phyloP scores from a whole-genome alignment of 208 protist genomes.

The Kentomonas sorsogonicus region DNA sequence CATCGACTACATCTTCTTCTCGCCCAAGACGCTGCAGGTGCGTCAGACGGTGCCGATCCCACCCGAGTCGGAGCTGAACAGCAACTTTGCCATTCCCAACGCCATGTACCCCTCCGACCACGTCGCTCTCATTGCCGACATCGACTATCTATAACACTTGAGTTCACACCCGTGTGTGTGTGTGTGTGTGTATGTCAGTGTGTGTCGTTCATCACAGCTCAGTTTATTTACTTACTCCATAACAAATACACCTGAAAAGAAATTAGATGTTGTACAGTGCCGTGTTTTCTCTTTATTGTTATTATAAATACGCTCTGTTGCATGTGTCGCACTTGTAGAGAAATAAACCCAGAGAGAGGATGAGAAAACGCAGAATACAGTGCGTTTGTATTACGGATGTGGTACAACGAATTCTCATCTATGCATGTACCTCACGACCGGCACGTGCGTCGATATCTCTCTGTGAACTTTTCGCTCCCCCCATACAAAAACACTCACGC shows the following conservation, averaged over 20 bases:
- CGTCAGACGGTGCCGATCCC: constrained; percentile 72
- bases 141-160: constrained; percentile 17
- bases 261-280: background rate
- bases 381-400: too few species aligned
- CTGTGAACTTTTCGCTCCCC: too few species aligned
- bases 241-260: background rate
- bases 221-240: too few species aligned
- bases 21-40: constrained; percentile 45
- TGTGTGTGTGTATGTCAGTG: too few species aligned
- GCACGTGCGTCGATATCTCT: too few species aligned
- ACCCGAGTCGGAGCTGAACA: constrained; percentile 52
- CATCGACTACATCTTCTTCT: constrained; percentile 89
- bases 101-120: constrained; percentile 87
- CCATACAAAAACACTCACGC: too few species aligned
- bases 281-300: background rate
- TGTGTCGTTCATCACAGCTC: too few species aligned
- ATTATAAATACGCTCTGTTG: background rate
- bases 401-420: too few species aligned
- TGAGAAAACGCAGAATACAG: too few species aligned
- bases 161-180: background rate
- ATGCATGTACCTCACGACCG: too few species aligned
- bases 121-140: constrained; percentile 80
- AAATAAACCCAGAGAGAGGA: too few species aligned
- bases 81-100: constrained; percentile 83
- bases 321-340: too few species aligned